Conservation (phyloP, 2,329 filamentous ascomycete species). For the Drechmeria coniospora region DNA sequence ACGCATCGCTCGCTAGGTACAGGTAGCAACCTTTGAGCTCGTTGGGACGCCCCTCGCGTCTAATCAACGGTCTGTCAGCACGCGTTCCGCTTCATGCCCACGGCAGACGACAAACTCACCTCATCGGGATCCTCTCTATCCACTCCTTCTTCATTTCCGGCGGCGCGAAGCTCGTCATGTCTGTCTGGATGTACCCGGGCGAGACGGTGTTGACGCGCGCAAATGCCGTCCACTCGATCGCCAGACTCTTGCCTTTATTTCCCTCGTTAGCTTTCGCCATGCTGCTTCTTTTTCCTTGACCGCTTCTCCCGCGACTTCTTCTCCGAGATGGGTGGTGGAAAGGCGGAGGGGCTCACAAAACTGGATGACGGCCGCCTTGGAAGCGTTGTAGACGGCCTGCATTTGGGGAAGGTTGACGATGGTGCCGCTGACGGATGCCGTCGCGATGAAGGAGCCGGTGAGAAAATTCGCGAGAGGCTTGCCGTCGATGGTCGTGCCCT, state of each 20-base stretch:
- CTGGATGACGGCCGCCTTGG: constrained; percentile 50
- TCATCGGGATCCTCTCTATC: constrained; percentile 69
- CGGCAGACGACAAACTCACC: constrained; percentile 23
- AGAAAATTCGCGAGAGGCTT: constrained; percentile 43
- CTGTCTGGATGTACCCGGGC: constrained; percentile 62
- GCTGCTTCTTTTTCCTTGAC: neutral
- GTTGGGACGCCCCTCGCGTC: constrained; percentile 52
- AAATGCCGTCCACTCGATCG: constrained; percentile 64
- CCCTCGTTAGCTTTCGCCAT: constrained; percentile 20
- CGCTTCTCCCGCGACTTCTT: neutral
- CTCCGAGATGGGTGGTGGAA: neutral
- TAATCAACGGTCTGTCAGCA: constrained; percentile 9
- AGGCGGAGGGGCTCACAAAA: constrained; percentile 26
- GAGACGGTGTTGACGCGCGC: constrained; percentile 58
- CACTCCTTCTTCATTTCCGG: constrained; percentile 55
- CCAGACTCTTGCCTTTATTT: constrained; percentile 47
- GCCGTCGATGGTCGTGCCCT: constrained; percentile 48
- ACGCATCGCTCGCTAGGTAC: constrained; percentile 67
- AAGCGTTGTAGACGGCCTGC: constrained; percentile 59
- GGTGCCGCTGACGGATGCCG: constrained; percentile 63
- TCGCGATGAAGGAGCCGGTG: constrained; percentile 60
- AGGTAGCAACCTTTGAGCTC: constrained; percentile 76
- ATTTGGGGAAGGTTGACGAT: constrained; percentile 65
- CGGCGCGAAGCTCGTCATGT: constrained; percentile 51
- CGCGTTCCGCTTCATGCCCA: neutral